phyloP scores from a whole-genome alignment of 129 eudicot genomes.

The Apium graveolens region DNA sequence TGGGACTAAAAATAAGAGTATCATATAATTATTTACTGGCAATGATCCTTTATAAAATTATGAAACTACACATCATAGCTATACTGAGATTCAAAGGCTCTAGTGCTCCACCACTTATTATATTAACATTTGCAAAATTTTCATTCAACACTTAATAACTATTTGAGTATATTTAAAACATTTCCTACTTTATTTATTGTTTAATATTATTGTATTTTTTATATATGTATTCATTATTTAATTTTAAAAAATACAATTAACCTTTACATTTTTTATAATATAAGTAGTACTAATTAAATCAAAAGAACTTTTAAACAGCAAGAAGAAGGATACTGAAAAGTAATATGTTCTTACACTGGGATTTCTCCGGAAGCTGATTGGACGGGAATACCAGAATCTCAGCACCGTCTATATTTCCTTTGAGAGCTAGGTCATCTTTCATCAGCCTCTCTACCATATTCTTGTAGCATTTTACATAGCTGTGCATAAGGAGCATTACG shows the following conservation, averaged over 20 bases:
- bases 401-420: constrained; percentile 62
- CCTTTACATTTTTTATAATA: background rate
- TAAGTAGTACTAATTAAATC: background rate
- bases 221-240: background rate
- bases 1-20: background rate
- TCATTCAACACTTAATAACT: background rate
- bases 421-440: constrained; percentile 80
- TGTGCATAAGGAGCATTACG: constrained; percentile 22
- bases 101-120: background rate
- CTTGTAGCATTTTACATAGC: constrained; percentile 74
- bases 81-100: background rate
- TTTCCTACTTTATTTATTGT: background rate
- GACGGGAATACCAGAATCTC: constrained; percentile 93
- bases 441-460: constrained; percentile 67
- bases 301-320: background rate
- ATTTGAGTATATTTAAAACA: background rate
- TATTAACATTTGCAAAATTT: background rate
- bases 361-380: constrained; percentile 68
- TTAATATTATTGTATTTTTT: background rate
- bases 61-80: background rate
- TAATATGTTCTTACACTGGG: constrained; percentile 56
- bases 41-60: background rate
- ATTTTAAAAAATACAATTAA: background rate
- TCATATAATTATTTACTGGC: background rate
- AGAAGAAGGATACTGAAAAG: background rate